Evolutionary conservation across 306 rosid species (phyloP).

Genomic region (Vigna mungo): DNA sequence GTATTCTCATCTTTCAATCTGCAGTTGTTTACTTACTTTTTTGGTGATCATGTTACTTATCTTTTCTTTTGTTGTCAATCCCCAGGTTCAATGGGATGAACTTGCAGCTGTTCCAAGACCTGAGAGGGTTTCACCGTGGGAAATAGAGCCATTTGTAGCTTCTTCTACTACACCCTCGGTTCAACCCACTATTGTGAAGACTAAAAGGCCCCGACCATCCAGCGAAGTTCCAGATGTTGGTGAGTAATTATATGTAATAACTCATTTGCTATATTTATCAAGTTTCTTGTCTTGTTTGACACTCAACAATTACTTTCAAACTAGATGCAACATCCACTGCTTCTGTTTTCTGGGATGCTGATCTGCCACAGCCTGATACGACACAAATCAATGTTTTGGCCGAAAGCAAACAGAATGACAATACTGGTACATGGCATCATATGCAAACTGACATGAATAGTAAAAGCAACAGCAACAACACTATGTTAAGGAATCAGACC

Average conservation of each 20-base stretch:
- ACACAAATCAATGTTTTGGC: conserved; percentile 53
- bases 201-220: conserved; percentile 81
- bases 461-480: conserved; percentile 56
- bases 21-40: conserved; percentile 16
- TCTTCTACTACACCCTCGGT: conserved; percentile 53
- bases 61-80: conserved; percentile 36
- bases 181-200: conserved; percentile 62
- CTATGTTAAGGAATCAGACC: conserved; percentile 54
- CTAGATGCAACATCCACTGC: conserved; percentile 57
- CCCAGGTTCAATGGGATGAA: conserved; percentile 98
- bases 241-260: conserved; percentile 42
- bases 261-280: not conserved
- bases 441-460: conserved; percentile 58
- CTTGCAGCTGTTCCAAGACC: conserved; percentile 80
- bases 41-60: conserved; percentile 8
- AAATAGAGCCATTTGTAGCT: conserved; percentile 80
- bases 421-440: conserved; percentile 57
- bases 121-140: conserved; percentile 94
- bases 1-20: conserved; percentile 51
- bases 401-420: conserved; percentile 65
- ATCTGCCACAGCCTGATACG: conserved; percentile 53
- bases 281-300: conserved; percentile 34
- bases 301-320: conserved; percentile 14
- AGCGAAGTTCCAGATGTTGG: conserved; percentile 65
- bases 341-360: conserved; percentile 68